Evolutionary conservation across 140 eudicot genomes (phyloP).

Genomic region (Ambrosia hybrid): DNA sequence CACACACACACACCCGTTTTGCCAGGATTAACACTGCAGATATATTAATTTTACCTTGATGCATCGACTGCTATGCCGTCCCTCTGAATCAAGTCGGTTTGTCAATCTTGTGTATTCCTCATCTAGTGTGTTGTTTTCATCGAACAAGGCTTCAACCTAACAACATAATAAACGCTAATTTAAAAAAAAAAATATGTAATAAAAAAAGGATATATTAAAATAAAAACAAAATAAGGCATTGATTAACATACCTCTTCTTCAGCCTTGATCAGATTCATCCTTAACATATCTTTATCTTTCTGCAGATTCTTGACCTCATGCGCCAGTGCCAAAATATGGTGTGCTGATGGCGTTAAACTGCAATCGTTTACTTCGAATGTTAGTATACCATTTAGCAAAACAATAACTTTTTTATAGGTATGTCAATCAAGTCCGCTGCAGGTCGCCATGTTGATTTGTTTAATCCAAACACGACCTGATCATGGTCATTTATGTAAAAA

Average conservation of each 20-base stretch:
- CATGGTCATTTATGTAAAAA: background rate
- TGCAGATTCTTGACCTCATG: slow-evolving; percentile 52
- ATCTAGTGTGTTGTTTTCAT: slow-evolving; percentile 50
- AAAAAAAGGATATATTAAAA: background rate
- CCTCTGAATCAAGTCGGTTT: slow-evolving; percentile 48
- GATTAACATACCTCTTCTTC: slow-evolving; percentile 70
- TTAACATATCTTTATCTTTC: slow-evolving; percentile 63
- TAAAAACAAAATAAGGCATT: background rate
- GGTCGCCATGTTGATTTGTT: background rate
- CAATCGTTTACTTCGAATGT: slow-evolving; percentile 17
- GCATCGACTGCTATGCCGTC: slow-evolving; percentile 45
- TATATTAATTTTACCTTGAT: slow-evolving; percentile 47
- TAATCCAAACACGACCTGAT: background rate
- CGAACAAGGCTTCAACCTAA: slow-evolving; percentile 54
- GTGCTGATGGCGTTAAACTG: slow-evolving; percentile 72
- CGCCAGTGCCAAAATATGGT: slow-evolving; percentile 49
- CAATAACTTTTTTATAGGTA: background rate
- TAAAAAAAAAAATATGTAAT: background rate
- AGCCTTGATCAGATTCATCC: slow-evolving; percentile 62
- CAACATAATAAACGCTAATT: slow-evolving; percentile 3
- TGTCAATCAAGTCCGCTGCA: background rate
- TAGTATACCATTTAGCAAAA: background rate
- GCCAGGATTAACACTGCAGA: background rate
- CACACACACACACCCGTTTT: too few relatives aligned
- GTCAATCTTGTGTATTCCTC: slow-evolving; percentile 59